These are phyloP conservation scores for Asterella californica DNA, from an alignment of 225 moss, liverwort and hornwort genomes.

Conservation along the genomic window DNA sequence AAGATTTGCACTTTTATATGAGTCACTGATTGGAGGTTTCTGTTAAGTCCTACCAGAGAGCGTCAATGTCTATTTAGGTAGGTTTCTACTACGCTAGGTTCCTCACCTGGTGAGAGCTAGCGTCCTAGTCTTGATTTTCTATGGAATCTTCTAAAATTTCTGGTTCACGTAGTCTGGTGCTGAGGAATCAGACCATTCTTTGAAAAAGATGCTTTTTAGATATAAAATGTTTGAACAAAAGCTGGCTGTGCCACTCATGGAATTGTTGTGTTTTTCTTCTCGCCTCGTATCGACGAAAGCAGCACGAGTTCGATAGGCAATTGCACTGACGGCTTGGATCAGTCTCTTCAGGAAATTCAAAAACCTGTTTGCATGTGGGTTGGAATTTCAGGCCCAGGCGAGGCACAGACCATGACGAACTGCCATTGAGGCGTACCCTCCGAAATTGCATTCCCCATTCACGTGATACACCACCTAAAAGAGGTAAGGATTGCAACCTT, in stretches of 20 bases:
- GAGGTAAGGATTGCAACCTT: constrained; percentile 46
- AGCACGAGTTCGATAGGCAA: not conserved
- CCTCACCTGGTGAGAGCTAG: no score
- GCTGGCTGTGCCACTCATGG: not conserved
- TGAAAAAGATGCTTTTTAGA: not conserved
- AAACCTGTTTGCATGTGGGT: not conserved
- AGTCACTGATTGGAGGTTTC: not conserved
- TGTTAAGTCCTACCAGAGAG: no score
- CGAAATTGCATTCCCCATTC: constrained; percentile 70
- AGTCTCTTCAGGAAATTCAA: not conserved
- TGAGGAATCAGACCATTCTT: no score
- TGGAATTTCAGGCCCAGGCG: constrained; percentile 59
- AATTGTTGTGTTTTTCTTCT: not conserved
- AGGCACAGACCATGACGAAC: constrained; percentile 53
- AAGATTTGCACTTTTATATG: not conserved
- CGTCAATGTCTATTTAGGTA: no score
- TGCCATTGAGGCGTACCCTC: constrained; percentile 46
- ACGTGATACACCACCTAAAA: constrained; percentile 80
- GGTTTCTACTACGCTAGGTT: no score
- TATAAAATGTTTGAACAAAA: not conserved
- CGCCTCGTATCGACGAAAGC: not conserved
- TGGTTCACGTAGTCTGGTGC: no score
- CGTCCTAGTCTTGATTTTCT: no score
- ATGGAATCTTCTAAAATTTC: no score
- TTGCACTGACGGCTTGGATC: not conserved